Evolutionary conservation across 2,329 filamentous ascomycete species (phyloP).

Genomic region (Apiospora saccharicola): DNA sequence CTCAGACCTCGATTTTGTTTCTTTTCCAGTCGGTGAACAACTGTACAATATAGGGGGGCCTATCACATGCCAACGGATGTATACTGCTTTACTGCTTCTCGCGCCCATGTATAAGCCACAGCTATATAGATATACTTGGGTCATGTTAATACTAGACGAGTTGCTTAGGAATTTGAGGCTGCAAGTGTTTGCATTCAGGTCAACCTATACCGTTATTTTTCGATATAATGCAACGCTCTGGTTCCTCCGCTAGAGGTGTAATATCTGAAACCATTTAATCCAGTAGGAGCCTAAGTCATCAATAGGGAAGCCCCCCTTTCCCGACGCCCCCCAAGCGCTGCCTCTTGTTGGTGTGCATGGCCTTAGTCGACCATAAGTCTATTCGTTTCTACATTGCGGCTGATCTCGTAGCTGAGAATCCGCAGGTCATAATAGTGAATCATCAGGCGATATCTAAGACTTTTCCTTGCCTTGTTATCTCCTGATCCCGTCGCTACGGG

Average conservation of each 20-base stretch:
- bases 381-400: constrained; percentile 46
- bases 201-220: not conserved
- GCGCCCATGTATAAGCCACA: not conserved
- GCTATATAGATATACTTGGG: not conserved
- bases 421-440: constrained; percentile 76
- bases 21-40: not conserved
- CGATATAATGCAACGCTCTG: not conserved
- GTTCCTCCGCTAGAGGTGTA: not conserved
- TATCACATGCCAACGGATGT: not conserved
- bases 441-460: constrained; percentile 59
- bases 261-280: not conserved
- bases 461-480: not conserved
- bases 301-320: not conserved
- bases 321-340: not conserved
- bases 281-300: not conserved
- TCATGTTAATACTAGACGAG: not conserved
- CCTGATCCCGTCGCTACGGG: constrained; percentile 51
- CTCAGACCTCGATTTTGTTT: not conserved
- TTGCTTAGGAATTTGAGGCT: not conserved
- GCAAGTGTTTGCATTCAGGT: not conserved
- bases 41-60: not conserved
- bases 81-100: no score
- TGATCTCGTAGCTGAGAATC: constrained; percentile 74
- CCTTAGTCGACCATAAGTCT: constrained; percentile 37
- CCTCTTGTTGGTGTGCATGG: not conserved